These are phyloP conservation scores for Sclerotinia minor DNA, from an alignment of 2,329 filamentous ascomycete species.

Conservation along the genomic window DNA sequence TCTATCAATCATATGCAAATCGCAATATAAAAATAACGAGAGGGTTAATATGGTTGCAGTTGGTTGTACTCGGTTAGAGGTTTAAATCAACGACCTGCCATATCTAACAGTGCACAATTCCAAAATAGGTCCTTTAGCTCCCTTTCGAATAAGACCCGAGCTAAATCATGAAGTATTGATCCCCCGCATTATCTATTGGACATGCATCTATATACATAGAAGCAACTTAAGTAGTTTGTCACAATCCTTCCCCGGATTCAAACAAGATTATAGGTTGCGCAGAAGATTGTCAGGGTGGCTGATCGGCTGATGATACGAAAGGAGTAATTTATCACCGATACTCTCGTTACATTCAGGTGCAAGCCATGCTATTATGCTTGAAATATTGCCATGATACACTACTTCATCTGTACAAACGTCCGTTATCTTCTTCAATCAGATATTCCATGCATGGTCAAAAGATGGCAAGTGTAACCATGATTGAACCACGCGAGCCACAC, in stretches of 20 bases:
- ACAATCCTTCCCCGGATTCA: not conserved
- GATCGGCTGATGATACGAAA: conserved; percentile 20
- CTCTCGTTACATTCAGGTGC: conserved; percentile 1
- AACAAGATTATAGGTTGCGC: conserved; percentile 1
- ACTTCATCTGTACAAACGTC: conserved; percentile 12
- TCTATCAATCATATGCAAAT: not conserved
- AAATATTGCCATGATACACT: not conserved
- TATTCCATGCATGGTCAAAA: conserved; percentile 11
- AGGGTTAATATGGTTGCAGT: not conserved
- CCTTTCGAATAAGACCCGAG: not conserved
- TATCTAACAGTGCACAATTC: not conserved
- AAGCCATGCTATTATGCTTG: not conserved
- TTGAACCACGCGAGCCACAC: conserved; percentile 17
- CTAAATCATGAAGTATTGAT: not conserved
- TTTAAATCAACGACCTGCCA: conserved; percentile 14
- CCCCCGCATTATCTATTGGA: conserved; percentile 7
- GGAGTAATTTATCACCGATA: conserved; percentile 18
- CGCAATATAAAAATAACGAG: not conserved
- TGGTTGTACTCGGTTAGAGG: not conserved
- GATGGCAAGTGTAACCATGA: conserved; percentile 11
- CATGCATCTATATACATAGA: not conserved
- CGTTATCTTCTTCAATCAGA: conserved; percentile 2
- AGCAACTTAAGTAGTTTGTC: not conserved
- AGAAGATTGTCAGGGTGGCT: conserved; percentile 16
- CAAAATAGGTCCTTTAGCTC: not conserved